Evolutionary conservation across 140 eudicot species (phyloP), one percentile per base, ranked within the genome.

Genomic region (Stevia rebaudiana): DNA sequence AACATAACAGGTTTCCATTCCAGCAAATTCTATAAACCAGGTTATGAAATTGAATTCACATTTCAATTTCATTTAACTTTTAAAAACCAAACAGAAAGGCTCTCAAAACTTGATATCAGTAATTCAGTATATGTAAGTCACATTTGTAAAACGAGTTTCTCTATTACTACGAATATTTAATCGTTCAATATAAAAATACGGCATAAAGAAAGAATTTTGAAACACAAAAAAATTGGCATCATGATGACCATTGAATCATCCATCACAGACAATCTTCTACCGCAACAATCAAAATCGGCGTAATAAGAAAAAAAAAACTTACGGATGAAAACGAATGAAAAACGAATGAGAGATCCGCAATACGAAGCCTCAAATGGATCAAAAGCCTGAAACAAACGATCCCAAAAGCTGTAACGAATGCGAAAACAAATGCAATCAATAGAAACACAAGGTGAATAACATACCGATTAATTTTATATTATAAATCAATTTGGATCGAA

Each of bases 341-440:
- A 69, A 55, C 23, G 24, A 50, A 59, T 39, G 44, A 65, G 23
- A 67, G 59, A 74, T 74, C 75, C 74, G 51, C 63, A 60, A 68
- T 40, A 50, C 74, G 74, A 67, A 41, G 75, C 59, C 40, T 69
- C 70, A 65, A 68, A 68, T 74, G 79, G 70, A 60, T 51, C 75
- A 74, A 74, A 74, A 74, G 70, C 70, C 79, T 74, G 75, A 37
- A 67, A 74, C 48, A 73, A 31, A 17, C 8, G 10, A 52, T 18
- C 19, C 5, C 42, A 50, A 47, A 11, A 51, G 18, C 11, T 0
- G 33, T 39, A 42, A 73, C 17, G 15, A 22, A 28, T 25, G 37
- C 11, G 6, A 11, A 51, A 28, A 16, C 9, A 10, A 42, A 10
- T 3, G 17, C 18, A 9, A 48, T 46, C 13, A 18, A 18, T 0